Percentiles rank a stretch among this genome's conserved stretches.
Evolutionary conservation across 1,284 basidiomycete genomes (phyloP).

Genomic region (Papiliotrema fonsecae): DNA sequence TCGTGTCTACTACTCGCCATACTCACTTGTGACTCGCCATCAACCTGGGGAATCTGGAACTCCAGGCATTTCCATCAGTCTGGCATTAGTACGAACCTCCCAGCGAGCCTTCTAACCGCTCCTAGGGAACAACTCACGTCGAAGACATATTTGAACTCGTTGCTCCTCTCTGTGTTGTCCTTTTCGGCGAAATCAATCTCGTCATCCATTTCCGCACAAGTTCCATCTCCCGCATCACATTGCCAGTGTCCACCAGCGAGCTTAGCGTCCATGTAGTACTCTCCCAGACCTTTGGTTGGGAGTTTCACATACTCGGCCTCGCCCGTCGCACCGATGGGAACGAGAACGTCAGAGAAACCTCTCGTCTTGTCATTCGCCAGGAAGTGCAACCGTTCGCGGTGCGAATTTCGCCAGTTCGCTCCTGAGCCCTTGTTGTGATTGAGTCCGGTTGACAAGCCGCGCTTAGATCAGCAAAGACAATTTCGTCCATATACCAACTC

Average conservation of each 20-base stretch:
- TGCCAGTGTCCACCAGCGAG: conserved; percentile 45
- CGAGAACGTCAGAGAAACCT: conserved; percentile 28
- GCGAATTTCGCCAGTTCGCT: conserved; percentile 42
- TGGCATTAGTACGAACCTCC: conserved; percentile 9
- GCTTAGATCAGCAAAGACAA: conserved; percentile 13
- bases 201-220: conserved; percentile 45
- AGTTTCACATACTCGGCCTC: conserved; percentile 31
- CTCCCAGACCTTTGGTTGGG: conserved; percentile 29
- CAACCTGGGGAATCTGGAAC: conserved; percentile 46
- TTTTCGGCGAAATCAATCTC: conserved; percentile 42
- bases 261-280: conserved; percentile 47
- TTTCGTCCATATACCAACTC: conserved; percentile 3
- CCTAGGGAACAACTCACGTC: conserved; percentile 33
- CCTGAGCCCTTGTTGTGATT: conserved; percentile 42
- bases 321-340: conserved; percentile 36
- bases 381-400: conserved; percentile 46
- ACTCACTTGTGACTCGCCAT: conserved; percentile 46
- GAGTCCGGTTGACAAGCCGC: conserved; percentile 45
- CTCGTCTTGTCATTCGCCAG: conserved; percentile 39
- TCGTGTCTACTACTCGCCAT: background rate
- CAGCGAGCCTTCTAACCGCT: background rate
- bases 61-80: conserved; percentile 49
- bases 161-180: conserved; percentile 40
- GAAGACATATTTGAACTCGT: conserved; percentile 49
- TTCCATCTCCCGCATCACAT: conserved; percentile 46